These are phyloP conservation scores for Sphagnum fallax DNA, from an alignment of 228 moss, liverwort and hornwort genomes.

Conservation along the genomic window DNA sequence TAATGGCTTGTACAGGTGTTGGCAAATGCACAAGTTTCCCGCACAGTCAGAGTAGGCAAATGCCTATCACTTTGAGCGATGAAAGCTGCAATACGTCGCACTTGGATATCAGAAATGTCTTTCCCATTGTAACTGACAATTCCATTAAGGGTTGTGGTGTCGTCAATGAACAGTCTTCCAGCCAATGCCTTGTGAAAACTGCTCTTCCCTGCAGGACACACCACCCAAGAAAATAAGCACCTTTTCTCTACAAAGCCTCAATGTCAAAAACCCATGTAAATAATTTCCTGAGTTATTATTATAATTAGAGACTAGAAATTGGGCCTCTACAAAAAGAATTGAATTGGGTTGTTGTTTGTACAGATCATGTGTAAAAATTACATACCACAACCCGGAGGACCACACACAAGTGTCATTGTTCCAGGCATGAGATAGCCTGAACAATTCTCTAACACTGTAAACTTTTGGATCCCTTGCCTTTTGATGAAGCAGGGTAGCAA, in stretches of 20 bases:
- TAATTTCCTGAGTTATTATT: neutral
- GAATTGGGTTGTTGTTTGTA: too few relatives aligned
- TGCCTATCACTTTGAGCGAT: slow-evolving; percentile 81
- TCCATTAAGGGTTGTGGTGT: slow-evolving; percentile 35
- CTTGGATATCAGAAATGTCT: slow-evolving; percentile 51
- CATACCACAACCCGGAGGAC: slow-evolving; percentile 74
- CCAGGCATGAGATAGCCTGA: slow-evolving; percentile 87
- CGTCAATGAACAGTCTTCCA: slow-evolving; percentile 46
- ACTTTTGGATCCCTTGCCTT: slow-evolving; percentile 42
- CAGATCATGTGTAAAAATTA: too few relatives aligned
- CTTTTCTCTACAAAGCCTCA: too few relatives aligned
- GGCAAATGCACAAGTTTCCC: slow-evolving; percentile 73
- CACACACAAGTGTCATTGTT: slow-evolving; percentile 78
- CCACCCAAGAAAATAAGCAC: too few relatives aligned
- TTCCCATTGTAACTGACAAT: slow-evolving; percentile 64
- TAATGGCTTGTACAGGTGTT: slow-evolving; percentile 57
- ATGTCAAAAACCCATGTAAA: neutral
- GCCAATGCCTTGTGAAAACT: slow-evolving; percentile 77
- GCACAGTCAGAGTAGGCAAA: slow-evolving; percentile 58
- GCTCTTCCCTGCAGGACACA: slow-evolving; percentile 44
- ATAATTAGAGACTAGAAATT: neutral
- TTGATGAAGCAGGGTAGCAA: slow-evolving; percentile 46
- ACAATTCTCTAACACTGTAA: slow-evolving; percentile 64
- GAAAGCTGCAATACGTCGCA: slow-evolving; percentile 59
- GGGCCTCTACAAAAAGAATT: too few relatives aligned